Evolutionary conservation across 2,329 filamentous ascomycete species (phyloP).

Genomic region (Passalora sequoiae): DNA sequence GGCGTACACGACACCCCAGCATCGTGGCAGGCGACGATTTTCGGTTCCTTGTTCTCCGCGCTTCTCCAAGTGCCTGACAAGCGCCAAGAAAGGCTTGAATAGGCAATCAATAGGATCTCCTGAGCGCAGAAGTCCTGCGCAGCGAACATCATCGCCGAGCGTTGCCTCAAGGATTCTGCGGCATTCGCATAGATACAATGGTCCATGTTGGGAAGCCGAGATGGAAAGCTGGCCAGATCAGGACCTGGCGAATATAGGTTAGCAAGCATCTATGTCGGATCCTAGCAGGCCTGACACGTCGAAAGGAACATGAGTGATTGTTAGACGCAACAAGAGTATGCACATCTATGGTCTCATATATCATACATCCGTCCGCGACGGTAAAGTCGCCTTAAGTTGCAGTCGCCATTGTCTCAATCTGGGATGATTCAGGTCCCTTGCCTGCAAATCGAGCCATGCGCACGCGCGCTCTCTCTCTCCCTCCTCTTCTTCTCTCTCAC

Average conservation of each 20-base stretch:
- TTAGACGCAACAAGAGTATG: conserved; percentile 2
- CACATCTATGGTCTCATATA: conserved; percentile 7
- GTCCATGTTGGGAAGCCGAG: neutral
- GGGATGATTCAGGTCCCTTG: neutral
- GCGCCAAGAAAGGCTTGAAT: conserved; percentile 3
- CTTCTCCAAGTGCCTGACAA: neutral
- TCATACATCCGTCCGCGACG: conserved; percentile 5
- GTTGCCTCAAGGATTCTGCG: neutral
- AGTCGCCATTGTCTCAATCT: neutral
- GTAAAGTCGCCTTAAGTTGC: neutral
- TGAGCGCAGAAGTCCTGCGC: too few species aligned
- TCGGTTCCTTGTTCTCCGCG: too few species aligned
- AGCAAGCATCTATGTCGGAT: neutral
- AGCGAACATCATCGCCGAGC: neutral
- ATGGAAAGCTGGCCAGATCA: neutral
- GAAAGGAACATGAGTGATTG: neutral
- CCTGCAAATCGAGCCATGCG: neutral
- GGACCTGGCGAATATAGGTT: neutral
- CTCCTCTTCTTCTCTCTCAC: too few species aligned
- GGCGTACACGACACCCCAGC: too few species aligned
- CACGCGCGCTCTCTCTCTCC: neutral
- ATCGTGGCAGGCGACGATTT: too few species aligned
- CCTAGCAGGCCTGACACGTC: neutral
- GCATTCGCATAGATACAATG: neutral
- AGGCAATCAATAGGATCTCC: too few species aligned